These are phyloP conservation scores for Lumnitzera littorea DNA, from an alignment of 345 rosid genomes.

Conservation along the genomic window DNA sequence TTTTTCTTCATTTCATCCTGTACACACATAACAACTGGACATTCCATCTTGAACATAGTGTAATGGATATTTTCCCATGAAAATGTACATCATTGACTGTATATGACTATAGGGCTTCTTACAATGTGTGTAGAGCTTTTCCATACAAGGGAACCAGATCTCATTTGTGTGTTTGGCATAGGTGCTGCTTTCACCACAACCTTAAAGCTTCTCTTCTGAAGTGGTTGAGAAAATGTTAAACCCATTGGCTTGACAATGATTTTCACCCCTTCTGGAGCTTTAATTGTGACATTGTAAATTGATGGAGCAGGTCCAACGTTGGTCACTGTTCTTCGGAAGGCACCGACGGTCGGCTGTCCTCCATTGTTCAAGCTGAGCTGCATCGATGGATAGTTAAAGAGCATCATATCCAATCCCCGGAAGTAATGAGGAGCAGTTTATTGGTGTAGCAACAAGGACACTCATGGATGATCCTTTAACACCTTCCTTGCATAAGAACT, in stretches of 20 bases:
- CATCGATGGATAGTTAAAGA: constrained; percentile 74
- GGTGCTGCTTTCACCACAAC: constrained; percentile 60
- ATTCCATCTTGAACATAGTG: too few relatives aligned
- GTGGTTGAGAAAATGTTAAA: constrained; percentile 37
- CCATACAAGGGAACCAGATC: constrained; percentile 70
- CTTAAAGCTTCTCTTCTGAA: constrained; percentile 58
- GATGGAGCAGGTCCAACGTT: constrained; percentile 54
- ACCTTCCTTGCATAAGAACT: constrained; percentile 79
- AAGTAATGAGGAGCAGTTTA: constrained; percentile 61
- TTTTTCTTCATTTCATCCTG: too few relatives aligned
- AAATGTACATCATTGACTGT: too few relatives aligned
- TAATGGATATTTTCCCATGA: too few relatives aligned
- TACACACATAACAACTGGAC: too few relatives aligned
- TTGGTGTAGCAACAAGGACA: constrained; percentile 37
- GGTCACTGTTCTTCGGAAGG: constrained; percentile 62
- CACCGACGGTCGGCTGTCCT: constrained; percentile 23
- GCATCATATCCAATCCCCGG: constrained; percentile 70
- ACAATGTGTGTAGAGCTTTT: constrained; percentile 45
- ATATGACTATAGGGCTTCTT: constrained; percentile 61
- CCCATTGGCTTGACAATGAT: constrained; percentile 48
- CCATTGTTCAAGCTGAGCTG: constrained; percentile 37
- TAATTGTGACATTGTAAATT: constrained; percentile 47
- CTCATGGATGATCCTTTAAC: constrained; percentile 49
- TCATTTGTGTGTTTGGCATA: constrained; percentile 22
- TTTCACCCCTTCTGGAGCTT: constrained; percentile 56